Evolutionary conservation across 2,329 filamentous ascomycete genomes (phyloP), one percentile per base, ranked within the genome.

Genomic region (Penicillium sp.): DNA sequence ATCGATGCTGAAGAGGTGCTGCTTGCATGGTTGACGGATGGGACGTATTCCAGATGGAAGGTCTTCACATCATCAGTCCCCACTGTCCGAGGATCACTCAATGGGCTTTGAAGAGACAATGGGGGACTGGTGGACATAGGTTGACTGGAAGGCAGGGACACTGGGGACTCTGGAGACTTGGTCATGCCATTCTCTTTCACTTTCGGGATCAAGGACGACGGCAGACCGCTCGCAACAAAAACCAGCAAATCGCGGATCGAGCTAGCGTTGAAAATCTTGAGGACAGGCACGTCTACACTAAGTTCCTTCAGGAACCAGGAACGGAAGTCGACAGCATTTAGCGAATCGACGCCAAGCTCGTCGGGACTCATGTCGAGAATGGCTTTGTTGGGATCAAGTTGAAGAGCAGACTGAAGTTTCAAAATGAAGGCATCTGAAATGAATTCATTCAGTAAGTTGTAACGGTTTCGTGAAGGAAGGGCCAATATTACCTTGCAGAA

Each of bases 291-390:
- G n/a, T 69, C 64, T 1, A 67, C 62, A 1, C 58, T 54, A 2
- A 70, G 46, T 36, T 69, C 65, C 40, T 63, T 68, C 6, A 63
- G 31, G 49, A 71, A 67, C 66, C 67, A 71, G 4, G 65, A 68
- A 4, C 69, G 64, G 13, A 70, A 54, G 22, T 70, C 69, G 19
- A 70, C 67, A 3, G 68, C 69, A 5, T 67, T 55, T 14, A 70
- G 56, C 1, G 68, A 70, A 39, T 71, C 69, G 9, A 70, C 61
- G 9, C 69, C 68, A 24, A 67, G 63, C 13, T 63, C 59, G 41
- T 66, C 60, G 4, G 64, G 59, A 37, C 61, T 64, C 55, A 61
- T 56, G 5, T 65, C 61, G 22, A 69, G 33, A 22, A 67, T 56
- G 1, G 46, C 22, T 44, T 61, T 64, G 4, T 35, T 55, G 0